Evolutionary conservation across 768 basidiomycete genomes (phyloP), one percentile per base, ranked within the genome.

Genomic region (Fibroporia radiculosa): DNA sequence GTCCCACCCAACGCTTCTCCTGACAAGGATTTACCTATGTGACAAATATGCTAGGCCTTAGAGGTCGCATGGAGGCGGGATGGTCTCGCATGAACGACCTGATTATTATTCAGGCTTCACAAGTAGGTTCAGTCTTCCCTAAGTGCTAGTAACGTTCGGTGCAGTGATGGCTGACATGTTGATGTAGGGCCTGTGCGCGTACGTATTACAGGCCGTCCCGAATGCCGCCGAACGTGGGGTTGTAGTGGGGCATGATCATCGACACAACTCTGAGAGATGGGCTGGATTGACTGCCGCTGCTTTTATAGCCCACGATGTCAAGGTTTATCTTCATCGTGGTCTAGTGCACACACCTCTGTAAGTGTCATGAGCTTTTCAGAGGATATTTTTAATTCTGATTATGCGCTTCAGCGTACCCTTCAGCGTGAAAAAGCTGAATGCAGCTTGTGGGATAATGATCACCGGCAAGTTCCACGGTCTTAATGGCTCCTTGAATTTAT

Each of bases 21-120:
- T 31, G 40, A 49, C n/a, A n/a, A n/a, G n/a, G n/a, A n/a, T n/a
- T n/a, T n/a, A n/a, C n/a, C n/a, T n/a, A n/a, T n/a, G n/a, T n/a
- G n/a, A n/a, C n/a, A n/a, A n/a, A n/a, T n/a, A n/a, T 23, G 27
- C 3, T 50, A 84, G 89, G 89, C 42, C 67, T 91, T 18, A 69
- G 88, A 54, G 88, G 82, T 1, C 72, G 66, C 50, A 93, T 93
- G 91, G 83, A 86, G 53, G 89, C 89, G 6, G 91, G 91, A 1
- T 91, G 84, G 76, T 73, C 85, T n/a, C 75, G 85, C 44, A 92
- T 93, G 87, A 93, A 93, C 57, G 87, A 92, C 61, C 63, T 93
- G 45, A 85, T 79, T 38, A 67, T 91, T 42, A 80, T 87, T 33
- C 88, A 91, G 57, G 74, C 87, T 8, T 87, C 86, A 12, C 87